phyloP scores from a whole-genome alignment of 2,329 filamentous ascomycete species.

The Stagonosporopsis tanaceti region DNA sequence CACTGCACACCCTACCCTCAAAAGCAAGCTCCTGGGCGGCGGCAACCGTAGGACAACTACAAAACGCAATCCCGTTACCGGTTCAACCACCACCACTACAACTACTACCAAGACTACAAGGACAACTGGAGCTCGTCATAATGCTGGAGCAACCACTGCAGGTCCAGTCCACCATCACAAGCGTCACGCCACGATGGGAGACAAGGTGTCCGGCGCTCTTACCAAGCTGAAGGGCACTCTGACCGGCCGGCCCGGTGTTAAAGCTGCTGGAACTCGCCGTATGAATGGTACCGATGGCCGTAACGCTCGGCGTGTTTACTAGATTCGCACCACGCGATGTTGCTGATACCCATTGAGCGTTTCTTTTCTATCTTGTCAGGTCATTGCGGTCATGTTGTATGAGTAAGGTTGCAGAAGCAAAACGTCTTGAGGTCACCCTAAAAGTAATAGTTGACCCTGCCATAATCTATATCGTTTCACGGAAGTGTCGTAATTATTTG shows the following conservation, averaged over 20 bases:
- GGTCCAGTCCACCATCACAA: constrained; percentile 65
- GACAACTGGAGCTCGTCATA: constrained; percentile 49
- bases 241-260: constrained; percentile 73
- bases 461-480: too few relatives aligned
- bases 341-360: constrained; percentile 12
- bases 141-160: constrained; percentile 32
- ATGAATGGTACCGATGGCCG: constrained; percentile 79
- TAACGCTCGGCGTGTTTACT: constrained; percentile 51
- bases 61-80: constrained; percentile 47
- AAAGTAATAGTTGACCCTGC: too few relatives aligned
- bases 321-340: constrained; percentile 1
- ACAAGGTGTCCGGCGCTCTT: constrained; percentile 80
- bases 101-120: constrained; percentile 55
- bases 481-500: too few relatives aligned
- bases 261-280: constrained; percentile 77
- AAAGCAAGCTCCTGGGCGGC: constrained; percentile 61
- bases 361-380: constrained; percentile 5
- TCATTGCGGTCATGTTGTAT: not conserved
- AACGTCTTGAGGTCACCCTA: too few relatives aligned
- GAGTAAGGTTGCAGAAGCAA: not conserved
- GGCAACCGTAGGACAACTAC: constrained; percentile 46
- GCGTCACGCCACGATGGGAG: constrained; percentile 72
- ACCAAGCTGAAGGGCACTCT: constrained; percentile 75
- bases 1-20: constrained; percentile 58
- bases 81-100: constrained; percentile 46